Evolutionary conservation across 129 eudicot species (phyloP).

Genomic region (Artemisia annua): DNA sequence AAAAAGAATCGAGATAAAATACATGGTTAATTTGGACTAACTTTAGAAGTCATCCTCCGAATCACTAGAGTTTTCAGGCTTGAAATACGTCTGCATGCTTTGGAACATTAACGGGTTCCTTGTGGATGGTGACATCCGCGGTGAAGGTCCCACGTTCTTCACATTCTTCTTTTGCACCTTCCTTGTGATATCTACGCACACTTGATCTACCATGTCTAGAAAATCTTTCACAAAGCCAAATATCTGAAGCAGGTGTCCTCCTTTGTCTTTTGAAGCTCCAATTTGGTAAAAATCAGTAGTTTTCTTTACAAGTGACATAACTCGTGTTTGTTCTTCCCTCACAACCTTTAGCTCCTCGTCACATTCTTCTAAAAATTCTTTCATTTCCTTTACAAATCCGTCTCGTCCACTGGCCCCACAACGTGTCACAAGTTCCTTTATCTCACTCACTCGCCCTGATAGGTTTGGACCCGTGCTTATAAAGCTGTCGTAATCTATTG

Average conservation of each 20-base stretch:
- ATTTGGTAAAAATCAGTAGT: conserved; percentile 67
- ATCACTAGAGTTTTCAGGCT: conserved; percentile 47
- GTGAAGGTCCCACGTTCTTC: conserved; percentile 36
- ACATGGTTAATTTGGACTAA: background rate
- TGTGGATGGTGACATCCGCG: conserved; percentile 28
- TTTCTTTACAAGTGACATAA: conserved; percentile 60
- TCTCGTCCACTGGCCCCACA: conserved; percentile 43
- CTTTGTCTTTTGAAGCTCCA: conserved; percentile 55
- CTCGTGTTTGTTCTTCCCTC: conserved; percentile 63
- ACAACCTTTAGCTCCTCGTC: conserved; percentile 77
- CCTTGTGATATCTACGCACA: conserved; percentile 51
- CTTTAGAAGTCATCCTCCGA: conserved; percentile 65
- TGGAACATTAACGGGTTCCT: conserved; percentile 46
- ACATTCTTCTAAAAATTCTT: conserved; percentile 70
- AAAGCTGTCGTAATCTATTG: conserved; percentile 53
- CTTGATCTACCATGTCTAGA: conserved; percentile 73
- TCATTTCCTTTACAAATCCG: conserved; percentile 61
- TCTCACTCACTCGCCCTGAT: conserved; percentile 39
- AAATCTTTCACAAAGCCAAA: conserved; percentile 74
- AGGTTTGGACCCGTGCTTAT: conserved; percentile 42
- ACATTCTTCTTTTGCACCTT: conserved; percentile 41
- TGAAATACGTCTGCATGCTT: conserved; percentile 47
- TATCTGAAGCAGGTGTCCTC: conserved; percentile 49
- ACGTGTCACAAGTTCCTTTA: conserved; percentile 33
- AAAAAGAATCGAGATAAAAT: conserved; percentile 17